Conservation (phyloP, 495 filamentous ascomycete species). For the Ramalina intermedia region DNA sequence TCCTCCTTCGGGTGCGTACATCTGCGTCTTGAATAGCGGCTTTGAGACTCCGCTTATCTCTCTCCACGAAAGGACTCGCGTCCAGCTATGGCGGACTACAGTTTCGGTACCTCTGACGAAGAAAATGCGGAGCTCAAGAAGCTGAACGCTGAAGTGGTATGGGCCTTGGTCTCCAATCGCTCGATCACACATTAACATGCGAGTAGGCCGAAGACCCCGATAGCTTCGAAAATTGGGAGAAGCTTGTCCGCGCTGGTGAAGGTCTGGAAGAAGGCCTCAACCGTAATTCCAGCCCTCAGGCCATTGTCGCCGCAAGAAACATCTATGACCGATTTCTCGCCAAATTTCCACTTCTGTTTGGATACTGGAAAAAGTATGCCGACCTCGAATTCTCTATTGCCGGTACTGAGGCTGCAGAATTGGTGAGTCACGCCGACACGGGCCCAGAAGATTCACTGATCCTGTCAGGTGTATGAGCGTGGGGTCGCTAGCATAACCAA, state of each 20-base stretch:
- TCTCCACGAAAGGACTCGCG: no score
- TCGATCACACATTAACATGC: not conserved
- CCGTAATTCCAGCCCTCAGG: slow-evolving; percentile 88
- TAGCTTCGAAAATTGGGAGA: slow-evolving; percentile 91
- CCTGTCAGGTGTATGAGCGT: slow-evolving; percentile 78
- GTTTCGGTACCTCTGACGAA: slow-evolving; percentile 66
- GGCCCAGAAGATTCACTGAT: not conserved
- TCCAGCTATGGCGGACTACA: slow-evolving; percentile 38
- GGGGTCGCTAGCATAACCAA: slow-evolving; percentile 85
- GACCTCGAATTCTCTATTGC: slow-evolving; percentile 94
- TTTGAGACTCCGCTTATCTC: no score
- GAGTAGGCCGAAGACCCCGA: slow-evolving; percentile 58
- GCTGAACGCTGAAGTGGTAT: slow-evolving; percentile 63
- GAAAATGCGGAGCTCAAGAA: slow-evolving; percentile 75
- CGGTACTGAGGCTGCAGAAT: slow-evolving; percentile 92
- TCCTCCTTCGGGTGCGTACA: no score
- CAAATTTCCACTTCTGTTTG: slow-evolving; percentile 91
- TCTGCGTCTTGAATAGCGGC: no score
- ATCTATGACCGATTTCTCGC: slow-evolving; percentile 86
- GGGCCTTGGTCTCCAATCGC: slow-evolving; percentile 16
- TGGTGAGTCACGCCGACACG: slow-evolving; percentile 42
- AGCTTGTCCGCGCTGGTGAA: slow-evolving; percentile 70
- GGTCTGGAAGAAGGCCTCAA: slow-evolving; percentile 84
- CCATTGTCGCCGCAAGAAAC: slow-evolving; percentile 70
- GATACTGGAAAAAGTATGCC: slow-evolving; percentile 99